Base-by-base conservation (phyloP, 1,284 basidiomycete species). In the Moesziomyces parantarcticus region DNA sequence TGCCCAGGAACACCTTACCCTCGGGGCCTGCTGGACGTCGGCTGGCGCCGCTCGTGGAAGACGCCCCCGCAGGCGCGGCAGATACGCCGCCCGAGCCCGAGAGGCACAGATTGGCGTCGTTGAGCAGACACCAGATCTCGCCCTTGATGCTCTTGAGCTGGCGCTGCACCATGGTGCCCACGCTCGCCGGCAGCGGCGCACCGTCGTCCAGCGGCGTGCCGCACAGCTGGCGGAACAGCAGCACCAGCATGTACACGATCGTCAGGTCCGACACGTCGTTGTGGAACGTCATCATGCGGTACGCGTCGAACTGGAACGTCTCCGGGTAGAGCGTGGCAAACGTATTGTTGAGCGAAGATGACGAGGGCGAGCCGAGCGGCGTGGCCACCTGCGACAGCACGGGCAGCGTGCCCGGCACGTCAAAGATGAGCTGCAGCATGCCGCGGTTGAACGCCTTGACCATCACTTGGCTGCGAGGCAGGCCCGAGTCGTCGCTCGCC, bases 221-320 rank as follows among this genome's bases (percentile, higher is more conserved):
- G 29, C 72, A 76, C n/a, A 80, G 71, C 80, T 93, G 92, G 49
- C 92, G 89, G 83, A 90, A 93, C 32, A 93, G 88, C 80, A 93
- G 86, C 36, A 92, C 86, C 75, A 93, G 88, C 89, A 93, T 90
- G 85, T 91, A 92, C 53, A 92, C 85, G 42, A 90, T 88, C 14
- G 89, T 89, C 48, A 91, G 86, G 79, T 96, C 92, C 44, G 89
- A 88, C 0, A 90, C 89, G 65, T 95, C 92, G 54, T 88, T 86
- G 76, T 88, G 88, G 71, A 92, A 88, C 39, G 88, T 87, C 51
- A 88, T 86, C 32, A 97, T 86, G 25, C 94, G 89, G 46, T 89
- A 86, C 54, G 88, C 88, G 85, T 96, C 94, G 72, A 95, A 90
- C 83, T 92, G 91, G 34, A 92, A 87, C 4, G 92, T 92, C 86